Percentiles rank a stretch among this genome's conserved stretches.
Evolutionary conservation across 78 protist genomes (phyloP).

Genomic region (Goniomonas avonlea): DNA sequence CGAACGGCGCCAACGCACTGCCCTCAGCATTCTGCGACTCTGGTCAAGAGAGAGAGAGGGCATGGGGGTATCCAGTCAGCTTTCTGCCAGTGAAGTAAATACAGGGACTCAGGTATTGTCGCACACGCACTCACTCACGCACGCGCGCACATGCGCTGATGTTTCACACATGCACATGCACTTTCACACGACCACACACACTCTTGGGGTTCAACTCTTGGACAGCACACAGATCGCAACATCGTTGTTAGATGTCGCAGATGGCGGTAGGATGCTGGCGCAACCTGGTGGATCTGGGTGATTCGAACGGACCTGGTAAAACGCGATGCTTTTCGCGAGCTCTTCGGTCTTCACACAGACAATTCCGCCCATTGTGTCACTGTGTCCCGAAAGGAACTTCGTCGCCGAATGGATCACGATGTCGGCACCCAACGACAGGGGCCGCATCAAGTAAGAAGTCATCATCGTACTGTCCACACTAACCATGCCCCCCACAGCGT

Average conservation of each 20-base stretch:
- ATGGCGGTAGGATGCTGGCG: too few species aligned
- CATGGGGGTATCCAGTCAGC: too few species aligned
- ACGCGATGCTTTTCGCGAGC: too few species aligned
- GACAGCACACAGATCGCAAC: too few species aligned
- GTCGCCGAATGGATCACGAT: conserved; percentile 55
- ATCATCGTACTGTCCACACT: conserved; percentile 50
- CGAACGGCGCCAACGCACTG: conserved; percentile 36
- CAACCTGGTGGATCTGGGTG: neutral
- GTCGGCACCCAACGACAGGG: conserved; percentile 65
- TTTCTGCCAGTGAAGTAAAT: neutral
- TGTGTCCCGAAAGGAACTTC: conserved; percentile 58
- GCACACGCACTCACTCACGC: neutral
- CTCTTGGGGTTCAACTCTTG: neutral
- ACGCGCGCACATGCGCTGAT: neutral
- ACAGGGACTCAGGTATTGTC: neutral
- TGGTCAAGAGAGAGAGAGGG: too few species aligned
- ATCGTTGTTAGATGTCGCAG: too few species aligned
- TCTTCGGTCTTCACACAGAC: too few species aligned
- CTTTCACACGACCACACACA: neutral
- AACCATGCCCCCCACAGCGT: neutral
- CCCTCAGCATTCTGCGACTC: conserved; percentile 31
- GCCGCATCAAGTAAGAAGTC: conserved; percentile 30
- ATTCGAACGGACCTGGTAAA: neutral
- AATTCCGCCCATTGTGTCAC: conserved; percentile 53
- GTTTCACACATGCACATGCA: too few species aligned